These are phyloP conservation scores for Candida sakaeoensis DNA, from an alignment of 805 yeast species.

Conservation along the genomic window DNA sequence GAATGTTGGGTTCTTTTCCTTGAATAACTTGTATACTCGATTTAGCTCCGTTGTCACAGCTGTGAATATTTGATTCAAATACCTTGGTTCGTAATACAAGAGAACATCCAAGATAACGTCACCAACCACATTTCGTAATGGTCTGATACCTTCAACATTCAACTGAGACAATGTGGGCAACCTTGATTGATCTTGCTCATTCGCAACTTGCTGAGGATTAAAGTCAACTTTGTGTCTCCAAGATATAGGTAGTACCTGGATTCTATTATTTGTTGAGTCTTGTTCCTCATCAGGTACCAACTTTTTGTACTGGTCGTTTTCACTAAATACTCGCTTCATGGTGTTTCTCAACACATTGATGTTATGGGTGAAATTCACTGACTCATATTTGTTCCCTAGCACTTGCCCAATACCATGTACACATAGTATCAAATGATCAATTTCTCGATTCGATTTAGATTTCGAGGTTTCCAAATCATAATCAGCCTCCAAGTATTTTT, in stretches of 20 bases:
- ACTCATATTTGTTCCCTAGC: constrained; percentile 71
- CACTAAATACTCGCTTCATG: constrained; percentile 47
- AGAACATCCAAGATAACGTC: constrained; percentile 84
- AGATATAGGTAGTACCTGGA: constrained; percentile 85
- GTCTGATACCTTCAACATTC: constrained; percentile 71
- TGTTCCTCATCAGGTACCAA: constrained; percentile 22
- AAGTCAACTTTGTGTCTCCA: constrained; percentile 84
- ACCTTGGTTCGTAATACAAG: constrained; percentile 70
- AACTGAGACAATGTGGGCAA: constrained; percentile 68
- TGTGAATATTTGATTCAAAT: constrained; percentile 56
- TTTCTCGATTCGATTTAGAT: constrained; percentile 25
- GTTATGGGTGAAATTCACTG: constrained; percentile 84
- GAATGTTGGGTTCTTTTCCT: constrained; percentile 63
- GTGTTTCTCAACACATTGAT: constrained; percentile 61
- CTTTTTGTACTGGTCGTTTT: constrained; percentile 37
- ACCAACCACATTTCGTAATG: constrained; percentile 75
- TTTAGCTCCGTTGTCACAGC: constrained; percentile 66
- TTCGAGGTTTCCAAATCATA: constrained; percentile 33
- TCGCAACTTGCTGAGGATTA: constrained; percentile 42
- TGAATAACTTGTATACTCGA: constrained; percentile 53
- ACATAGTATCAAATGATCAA: constrained; percentile 74
- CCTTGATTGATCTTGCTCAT: constrained; percentile 35
- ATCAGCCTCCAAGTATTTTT: constrained; percentile 48
- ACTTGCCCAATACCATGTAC: constrained; percentile 95
- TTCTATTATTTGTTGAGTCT: constrained; percentile 46